Percentiles rank a stretch among this genome's conserved stretches.
These are phyloP conservation scores for Quercus lobata DNA, from an alignment of 331 rosid species.

Conservation along the genomic window DNA sequence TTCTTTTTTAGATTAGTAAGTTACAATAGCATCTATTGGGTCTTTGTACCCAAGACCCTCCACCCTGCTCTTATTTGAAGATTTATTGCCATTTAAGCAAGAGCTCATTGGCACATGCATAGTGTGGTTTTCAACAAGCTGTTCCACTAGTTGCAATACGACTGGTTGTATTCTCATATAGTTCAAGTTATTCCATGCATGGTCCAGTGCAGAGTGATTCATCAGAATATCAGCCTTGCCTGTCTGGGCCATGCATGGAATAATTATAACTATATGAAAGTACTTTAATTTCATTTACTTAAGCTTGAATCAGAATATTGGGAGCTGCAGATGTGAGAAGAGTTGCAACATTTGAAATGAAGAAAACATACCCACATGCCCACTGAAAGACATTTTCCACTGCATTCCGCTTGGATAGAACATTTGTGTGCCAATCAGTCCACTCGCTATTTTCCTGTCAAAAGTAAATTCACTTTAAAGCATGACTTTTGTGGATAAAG, in stretches of 20 bases:
- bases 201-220: neutral
- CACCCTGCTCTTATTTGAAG: too few species aligned
- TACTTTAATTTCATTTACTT: neutral
- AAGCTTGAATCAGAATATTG: neutral
- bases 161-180: neutral
- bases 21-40: too few species aligned
- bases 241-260: neutral
- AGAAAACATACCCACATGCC: constrained; percentile 93
- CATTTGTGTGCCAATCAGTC: constrained; percentile 72
- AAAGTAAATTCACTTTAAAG: constrained; percentile 7
- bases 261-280: neutral
- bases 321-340: neutral
- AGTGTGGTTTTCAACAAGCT: neutral
- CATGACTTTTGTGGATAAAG: constrained; percentile 5
- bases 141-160: neutral
- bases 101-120: too few species aligned
- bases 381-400: constrained; percentile 91
- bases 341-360: neutral
- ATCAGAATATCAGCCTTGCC: neutral
- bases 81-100: too few species aligned
- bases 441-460: constrained; percentile 79
- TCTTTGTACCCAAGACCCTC: too few species aligned
- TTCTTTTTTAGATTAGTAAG: too few species aligned
- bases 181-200: too few species aligned
- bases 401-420: constrained; percentile 66